These are phyloP conservation scores for Metschnikowia gruessii DNA, from an alignment of 805 yeast species.

Conservation along the genomic window DNA sequence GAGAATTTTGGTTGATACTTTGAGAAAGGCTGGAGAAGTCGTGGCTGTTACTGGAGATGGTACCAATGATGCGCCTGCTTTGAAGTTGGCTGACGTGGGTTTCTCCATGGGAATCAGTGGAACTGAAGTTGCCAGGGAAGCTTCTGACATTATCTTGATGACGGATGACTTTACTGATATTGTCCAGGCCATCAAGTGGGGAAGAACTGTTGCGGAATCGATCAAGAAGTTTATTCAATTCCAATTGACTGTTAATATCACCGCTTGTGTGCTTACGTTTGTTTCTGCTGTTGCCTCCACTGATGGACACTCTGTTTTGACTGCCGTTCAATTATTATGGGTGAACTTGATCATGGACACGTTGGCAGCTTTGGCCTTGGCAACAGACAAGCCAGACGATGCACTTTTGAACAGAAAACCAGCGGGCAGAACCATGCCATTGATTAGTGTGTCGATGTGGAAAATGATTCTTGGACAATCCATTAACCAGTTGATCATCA, in stretches of 20 bases:
- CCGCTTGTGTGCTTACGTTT: conserved; percentile 94
- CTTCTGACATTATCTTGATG: conserved; percentile 88
- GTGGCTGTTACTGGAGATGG: conserved; percentile 99
- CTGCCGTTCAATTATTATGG: conserved; percentile 97
- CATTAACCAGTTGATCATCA: conserved; percentile 68
- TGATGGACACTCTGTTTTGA: conserved; percentile 80
- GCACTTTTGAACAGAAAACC: conserved; percentile 78
- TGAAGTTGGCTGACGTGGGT: conserved; percentile 95
- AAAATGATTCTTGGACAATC: conserved; percentile 95
- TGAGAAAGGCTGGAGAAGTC: conserved; percentile 80
- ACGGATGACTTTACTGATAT: conserved; percentile 93
- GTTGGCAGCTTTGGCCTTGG: conserved; percentile 93
- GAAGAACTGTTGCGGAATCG: conserved; percentile 91
- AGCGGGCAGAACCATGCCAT: conserved; percentile 71
- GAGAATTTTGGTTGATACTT: conserved; percentile 75
- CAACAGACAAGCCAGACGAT: conserved; percentile 94
- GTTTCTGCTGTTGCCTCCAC: conserved; percentile 86
- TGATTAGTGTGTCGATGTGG: conserved; percentile 94
- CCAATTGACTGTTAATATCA: conserved; percentile 92
- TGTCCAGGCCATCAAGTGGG: conserved; percentile 98
- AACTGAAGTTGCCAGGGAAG: conserved; percentile 98
- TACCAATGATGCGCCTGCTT: conserved; percentile 97
- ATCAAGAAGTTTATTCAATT: conserved; percentile 95
- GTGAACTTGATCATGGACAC: conserved; percentile 98
- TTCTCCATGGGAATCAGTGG: conserved; percentile 99